phyloP scores from a whole-genome alignment of 192 early-diverging fungal genomes.

The Linnemannia schmuckeri region DNA sequence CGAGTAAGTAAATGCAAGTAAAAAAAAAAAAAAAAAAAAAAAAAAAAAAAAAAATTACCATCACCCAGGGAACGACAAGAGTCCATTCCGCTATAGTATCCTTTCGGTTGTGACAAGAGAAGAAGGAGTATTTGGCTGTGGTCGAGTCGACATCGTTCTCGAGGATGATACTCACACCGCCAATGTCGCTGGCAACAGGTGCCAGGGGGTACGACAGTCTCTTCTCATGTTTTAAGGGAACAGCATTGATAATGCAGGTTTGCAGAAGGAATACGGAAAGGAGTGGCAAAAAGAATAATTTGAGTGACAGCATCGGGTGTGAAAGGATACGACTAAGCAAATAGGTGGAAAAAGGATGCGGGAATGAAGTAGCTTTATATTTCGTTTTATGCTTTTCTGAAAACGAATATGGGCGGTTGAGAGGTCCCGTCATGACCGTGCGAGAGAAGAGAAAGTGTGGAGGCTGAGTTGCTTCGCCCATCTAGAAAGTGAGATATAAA shows the following conservation, averaged over 20 bases:
- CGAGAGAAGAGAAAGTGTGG: too few relatives aligned
- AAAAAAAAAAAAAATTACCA: neutral
- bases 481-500: too few relatives aligned
- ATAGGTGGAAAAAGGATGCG: neutral
- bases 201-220: slow-evolving; percentile 4
- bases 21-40: neutral
- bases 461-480: too few relatives aligned
- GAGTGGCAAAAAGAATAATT: too few relatives aligned
- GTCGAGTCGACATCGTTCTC: slow-evolving; percentile 36
- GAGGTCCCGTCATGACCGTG: too few relatives aligned
- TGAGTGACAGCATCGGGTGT: too few relatives aligned
- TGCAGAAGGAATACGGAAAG: too few relatives aligned
- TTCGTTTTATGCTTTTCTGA: too few relatives aligned
- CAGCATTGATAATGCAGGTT: neutral
- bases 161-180: slow-evolving; percentile 23
- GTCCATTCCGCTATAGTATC: slow-evolving; percentile 11
- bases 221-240: neutral
- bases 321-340: too few relatives aligned
- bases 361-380: neutral
- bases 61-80: slow-evolving; percentile 21
- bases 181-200: slow-evolving; percentile 17
- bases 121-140: slow-evolving; percentile 26
- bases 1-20: neutral
- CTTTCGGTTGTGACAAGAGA: slow-evolving; percentile 22
- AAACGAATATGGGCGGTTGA: too few relatives aligned